These are phyloP conservation scores for Liriodendron chinense DNA, from an alignment of 164 flowering plant species.

Conservation along the genomic window DNA sequence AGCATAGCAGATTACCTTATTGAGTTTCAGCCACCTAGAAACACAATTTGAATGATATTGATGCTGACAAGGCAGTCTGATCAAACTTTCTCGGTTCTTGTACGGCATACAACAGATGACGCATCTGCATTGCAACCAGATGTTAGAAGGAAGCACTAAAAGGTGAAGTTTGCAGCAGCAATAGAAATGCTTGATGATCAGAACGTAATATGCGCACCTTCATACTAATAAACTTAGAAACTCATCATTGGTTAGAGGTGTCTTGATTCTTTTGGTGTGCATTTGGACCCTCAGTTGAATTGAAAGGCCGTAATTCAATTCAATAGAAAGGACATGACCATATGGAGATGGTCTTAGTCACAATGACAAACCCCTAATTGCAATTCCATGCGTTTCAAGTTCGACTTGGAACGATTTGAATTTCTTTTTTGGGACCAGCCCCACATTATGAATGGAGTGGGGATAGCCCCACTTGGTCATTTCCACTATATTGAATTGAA, in stretches of 20 bases:
- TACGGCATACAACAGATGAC: conserved; percentile 68
- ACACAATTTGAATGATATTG: conserved; percentile 60
- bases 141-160: neutral
- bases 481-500: too few relatives aligned
- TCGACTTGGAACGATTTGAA: too few relatives aligned
- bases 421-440: too few relatives aligned
- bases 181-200: neutral
- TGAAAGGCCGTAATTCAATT: neutral
- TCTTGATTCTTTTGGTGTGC: too few relatives aligned
- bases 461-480: too few relatives aligned
- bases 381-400: too few relatives aligned
- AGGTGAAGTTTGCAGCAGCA: neutral
- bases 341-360: neutral
- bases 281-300: too few relatives aligned
- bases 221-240: too few relatives aligned
- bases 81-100: conserved; percentile 49
- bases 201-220: neutral
- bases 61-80: conserved; percentile 68
- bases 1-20: conserved; percentile 41
- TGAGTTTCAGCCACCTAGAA: conserved; percentile 55
- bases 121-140: conserved; percentile 37
- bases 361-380: too few relatives aligned
- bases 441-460: too few relatives aligned
- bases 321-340: neutral
- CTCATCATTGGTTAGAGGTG: neutral